phyloP scores from a whole-genome alignment of 495 filamentous ascomycete genomes.

The Neurospora sp. region DNA sequence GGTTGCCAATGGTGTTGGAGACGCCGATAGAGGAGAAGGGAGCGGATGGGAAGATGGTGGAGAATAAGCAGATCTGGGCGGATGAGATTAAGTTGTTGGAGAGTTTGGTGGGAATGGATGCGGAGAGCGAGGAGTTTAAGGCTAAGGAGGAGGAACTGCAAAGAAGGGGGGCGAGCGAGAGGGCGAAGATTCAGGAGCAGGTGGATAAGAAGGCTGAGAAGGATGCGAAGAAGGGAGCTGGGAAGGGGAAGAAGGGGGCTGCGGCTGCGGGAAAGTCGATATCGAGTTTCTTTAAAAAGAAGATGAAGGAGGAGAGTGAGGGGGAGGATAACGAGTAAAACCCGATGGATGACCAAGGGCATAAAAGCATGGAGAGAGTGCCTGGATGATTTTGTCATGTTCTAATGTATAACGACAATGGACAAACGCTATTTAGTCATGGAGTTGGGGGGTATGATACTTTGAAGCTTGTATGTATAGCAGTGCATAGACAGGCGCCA shows the following conservation, averaged over 20 bases:
- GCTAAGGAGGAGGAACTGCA: slow-evolving; percentile 45
- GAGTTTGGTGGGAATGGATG: slow-evolving; percentile 72
- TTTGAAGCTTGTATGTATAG: neutral
- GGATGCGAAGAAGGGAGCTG: slow-evolving; percentile 41
- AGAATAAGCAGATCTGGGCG: slow-evolving; percentile 72
- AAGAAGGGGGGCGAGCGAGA: slow-evolving; percentile 55
- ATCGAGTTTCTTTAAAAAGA: slow-evolving; percentile 11
- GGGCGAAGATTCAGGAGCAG: slow-evolving; percentile 65
- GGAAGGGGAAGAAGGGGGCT: slow-evolving; percentile 10
- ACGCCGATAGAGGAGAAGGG: slow-evolving; percentile 73
- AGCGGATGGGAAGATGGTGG: slow-evolving; percentile 43
- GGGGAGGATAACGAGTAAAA: slow-evolving; percentile 4
- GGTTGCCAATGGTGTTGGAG: slow-evolving; percentile 85
- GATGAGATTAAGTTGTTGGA: slow-evolving; percentile 85
- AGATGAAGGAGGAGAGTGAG: slow-evolving; percentile 32
- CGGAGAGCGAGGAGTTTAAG: slow-evolving; percentile 59
- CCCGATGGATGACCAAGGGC: neutral
- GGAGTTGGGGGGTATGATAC: neutral
- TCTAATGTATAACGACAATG: neutral
- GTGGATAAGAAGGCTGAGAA: slow-evolving; percentile 48
- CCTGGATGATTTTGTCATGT: neutral
- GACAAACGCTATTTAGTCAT: neutral
- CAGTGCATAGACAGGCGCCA: neutral
- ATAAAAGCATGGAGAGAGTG: neutral
- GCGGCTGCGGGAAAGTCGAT: neutral